Percentiles rank a stretch among this genome's conserved stretches.
phyloP scores from a whole-genome alignment of 177 flowering plant genomes.

The Vitis hybrid region DNA sequence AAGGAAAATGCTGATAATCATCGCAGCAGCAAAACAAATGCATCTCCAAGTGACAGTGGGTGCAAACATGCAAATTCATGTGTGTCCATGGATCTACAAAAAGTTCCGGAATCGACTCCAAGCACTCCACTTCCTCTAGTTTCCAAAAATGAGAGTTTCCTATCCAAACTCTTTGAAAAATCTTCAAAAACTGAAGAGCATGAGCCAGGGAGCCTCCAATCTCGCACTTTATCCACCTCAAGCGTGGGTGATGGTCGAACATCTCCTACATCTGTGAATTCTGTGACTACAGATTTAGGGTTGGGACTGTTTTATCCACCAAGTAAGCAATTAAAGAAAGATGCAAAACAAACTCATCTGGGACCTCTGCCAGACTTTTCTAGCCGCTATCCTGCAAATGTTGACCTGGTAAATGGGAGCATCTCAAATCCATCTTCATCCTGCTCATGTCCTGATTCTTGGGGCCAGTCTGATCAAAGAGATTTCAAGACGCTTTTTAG shows the following conservation, averaged over 20 bases:
- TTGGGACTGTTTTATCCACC: constrained; percentile 44
- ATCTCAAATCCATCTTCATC: constrained; percentile 30
- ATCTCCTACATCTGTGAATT: constrained; percentile 36
- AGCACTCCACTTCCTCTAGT: constrained; percentile 9
- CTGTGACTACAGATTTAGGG: constrained; percentile 67
- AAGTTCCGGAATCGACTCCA: constrained; percentile 11
- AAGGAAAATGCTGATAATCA: constrained; percentile 19
- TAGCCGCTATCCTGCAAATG: constrained; percentile 24
- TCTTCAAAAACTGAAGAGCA: constrained; percentile 27
- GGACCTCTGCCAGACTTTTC: constrained; percentile 24
- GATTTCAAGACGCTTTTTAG: constrained; percentile 54
- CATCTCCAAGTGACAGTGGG: constrained; percentile 18
- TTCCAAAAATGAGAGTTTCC: constrained; percentile 23
- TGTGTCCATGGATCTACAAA: constrained; percentile 19
- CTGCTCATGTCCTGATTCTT: constrained; percentile 28
- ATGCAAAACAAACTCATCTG: constrained; percentile 12
- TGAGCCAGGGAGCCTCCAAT: constrained; percentile 20
- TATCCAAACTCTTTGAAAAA: constrained; percentile 18
- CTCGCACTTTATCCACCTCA: constrained; percentile 28
- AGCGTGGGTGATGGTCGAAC: constrained; percentile 23
- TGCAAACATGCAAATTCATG: constrained; percentile 21
- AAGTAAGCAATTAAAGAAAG: constrained; percentile 17
- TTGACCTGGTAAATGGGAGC: constrained; percentile 17
- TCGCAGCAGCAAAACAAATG: constrained; percentile 10
- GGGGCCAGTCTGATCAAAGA: constrained; percentile 27